Percentiles rank a stretch among this genome's conserved stretches.
These are phyloP conservation scores for Cyphellophora attinorum DNA, from an alignment of 2,329 filamentous ascomycete species.

Conservation along the genomic window DNA sequence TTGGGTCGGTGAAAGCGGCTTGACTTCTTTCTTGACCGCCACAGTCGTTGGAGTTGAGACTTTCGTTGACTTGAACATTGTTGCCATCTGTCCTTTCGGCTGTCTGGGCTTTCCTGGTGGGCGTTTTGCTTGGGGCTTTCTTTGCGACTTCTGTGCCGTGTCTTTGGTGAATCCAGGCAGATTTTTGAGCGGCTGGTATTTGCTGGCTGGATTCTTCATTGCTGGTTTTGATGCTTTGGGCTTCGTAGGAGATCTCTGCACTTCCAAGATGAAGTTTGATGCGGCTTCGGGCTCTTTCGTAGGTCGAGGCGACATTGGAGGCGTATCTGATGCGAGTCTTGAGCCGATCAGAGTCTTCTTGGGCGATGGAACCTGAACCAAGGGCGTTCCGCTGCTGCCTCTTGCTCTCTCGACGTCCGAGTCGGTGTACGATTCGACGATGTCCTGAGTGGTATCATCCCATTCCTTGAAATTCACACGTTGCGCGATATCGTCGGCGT, in stretches of 20 bases:
- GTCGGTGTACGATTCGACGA: conserved; percentile 33
- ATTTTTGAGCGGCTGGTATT: conserved; percentile 13
- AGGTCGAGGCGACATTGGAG: conserved; percentile 32
- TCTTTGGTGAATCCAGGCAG: conserved; percentile 18
- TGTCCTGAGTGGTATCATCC: conserved; percentile 38
- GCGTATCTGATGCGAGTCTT: background rate
- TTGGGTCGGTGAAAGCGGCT: conserved; percentile 6
- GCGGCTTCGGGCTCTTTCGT: conserved; percentile 21
- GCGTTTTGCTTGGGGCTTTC: conserved; percentile 11
- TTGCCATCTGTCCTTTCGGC: conserved; percentile 6
- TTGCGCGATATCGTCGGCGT: conserved; percentile 77
- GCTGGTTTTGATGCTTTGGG: conserved; percentile 15
- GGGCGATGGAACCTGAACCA: conserved; percentile 29
- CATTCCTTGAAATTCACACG: conserved; percentile 54
- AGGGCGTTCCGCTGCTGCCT: conserved; percentile 25
- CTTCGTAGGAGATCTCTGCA: conserved; percentile 8
- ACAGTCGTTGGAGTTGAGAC: background rate
- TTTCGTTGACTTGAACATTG: conserved; percentile 7
- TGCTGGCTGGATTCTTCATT: conserved; percentile 17
- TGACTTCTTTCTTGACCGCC: conserved; percentile 2
- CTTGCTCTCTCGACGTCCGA: conserved; percentile 35
- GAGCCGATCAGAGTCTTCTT: conserved; percentile 24
- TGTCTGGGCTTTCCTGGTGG: conserved; percentile 10
- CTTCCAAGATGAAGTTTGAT: conserved; percentile 11
- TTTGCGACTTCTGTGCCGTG: conserved; percentile 7